phyloP scores from a whole-genome alignment of 2,329 filamentous ascomycete species.

The Mariannaea sp. region DNA sequence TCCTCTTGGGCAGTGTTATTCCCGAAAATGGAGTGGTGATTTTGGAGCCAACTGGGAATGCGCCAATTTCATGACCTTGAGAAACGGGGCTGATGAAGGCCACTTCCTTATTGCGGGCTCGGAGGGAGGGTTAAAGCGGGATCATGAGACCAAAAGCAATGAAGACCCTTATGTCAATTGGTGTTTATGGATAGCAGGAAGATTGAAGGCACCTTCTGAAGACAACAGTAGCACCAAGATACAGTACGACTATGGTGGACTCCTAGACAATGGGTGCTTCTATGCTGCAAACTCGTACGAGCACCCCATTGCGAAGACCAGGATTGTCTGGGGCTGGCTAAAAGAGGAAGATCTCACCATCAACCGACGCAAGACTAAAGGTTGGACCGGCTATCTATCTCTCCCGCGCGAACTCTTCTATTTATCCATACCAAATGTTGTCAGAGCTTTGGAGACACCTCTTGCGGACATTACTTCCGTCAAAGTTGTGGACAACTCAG shows the following conservation, averaged over 20 bases:
- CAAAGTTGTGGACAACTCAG: slow-evolving; percentile 27
- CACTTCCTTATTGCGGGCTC: slow-evolving; percentile 52
- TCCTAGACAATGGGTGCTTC: slow-evolving; percentile 53
- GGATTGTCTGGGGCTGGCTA: slow-evolving; percentile 56
- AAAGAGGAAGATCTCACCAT: slow-evolving; percentile 55
- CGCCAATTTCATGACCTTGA: slow-evolving; percentile 51
- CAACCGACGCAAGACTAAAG: slow-evolving; percentile 47
- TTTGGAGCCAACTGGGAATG: slow-evolving; percentile 58
- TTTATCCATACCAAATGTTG: slow-evolving; percentile 44
- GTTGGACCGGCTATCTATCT: slow-evolving; percentile 55
- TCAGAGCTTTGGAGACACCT: slow-evolving; percentile 41
- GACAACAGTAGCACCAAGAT: slow-evolving; percentile 35
- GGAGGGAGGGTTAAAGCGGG: slow-evolving; percentile 44
- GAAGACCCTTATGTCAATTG: background rate
- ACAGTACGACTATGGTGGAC: slow-evolving; percentile 48
- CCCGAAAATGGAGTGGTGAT: slow-evolving; percentile 53
- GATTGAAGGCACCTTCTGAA: slow-evolving; percentile 22
- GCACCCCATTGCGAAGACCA: slow-evolving; percentile 47
- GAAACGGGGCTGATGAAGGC: slow-evolving; percentile 36
- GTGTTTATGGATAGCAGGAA: slow-evolving; percentile 50
- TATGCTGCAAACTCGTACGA: slow-evolving; percentile 56
- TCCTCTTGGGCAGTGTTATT: slow-evolving; percentile 43
- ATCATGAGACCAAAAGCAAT: background rate
- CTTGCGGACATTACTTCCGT: slow-evolving; percentile 50
- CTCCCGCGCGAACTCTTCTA: slow-evolving; percentile 51